Conservation (phyloP, 805 yeast species). For the Starmera pachycereana region DNA sequence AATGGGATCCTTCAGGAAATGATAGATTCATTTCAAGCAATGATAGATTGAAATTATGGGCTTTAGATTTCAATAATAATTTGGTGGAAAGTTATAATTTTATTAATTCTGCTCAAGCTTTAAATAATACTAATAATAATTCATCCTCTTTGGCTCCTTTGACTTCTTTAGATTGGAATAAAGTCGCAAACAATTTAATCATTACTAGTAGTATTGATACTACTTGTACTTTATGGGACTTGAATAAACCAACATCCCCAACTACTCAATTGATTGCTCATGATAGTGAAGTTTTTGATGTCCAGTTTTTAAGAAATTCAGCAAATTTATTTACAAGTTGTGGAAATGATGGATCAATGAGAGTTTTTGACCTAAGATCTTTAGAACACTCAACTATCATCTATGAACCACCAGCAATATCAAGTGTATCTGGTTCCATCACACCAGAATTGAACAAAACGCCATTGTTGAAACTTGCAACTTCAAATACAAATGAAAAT, state of each 20-base stretch:
- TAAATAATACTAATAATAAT: constrained; percentile 29
- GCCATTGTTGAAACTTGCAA: constrained; percentile 66
- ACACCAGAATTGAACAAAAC: constrained; percentile 21
- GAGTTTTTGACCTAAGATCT: constrained; percentile 83
- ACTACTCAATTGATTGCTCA: constrained; percentile 94
- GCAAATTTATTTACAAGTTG: constrained; percentile 81
- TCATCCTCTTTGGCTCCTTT: constrained; percentile 59
- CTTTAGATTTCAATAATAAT: constrained; percentile 26
- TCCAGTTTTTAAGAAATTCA: constrained; percentile 65
- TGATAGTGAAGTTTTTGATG: constrained; percentile 92
- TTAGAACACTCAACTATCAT: constrained; percentile 92
- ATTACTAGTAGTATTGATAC: constrained; percentile 90
- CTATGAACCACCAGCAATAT: constrained; percentile 57
- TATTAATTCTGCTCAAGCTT: constrained; percentile 29
- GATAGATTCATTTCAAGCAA: constrained; percentile 57
- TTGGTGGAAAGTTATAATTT: constrained; percentile 31
- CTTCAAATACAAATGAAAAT: constrained; percentile 74
- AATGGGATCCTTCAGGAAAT: constrained; percentile 50
- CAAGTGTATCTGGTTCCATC: constrained; percentile 1
- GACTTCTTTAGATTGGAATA: constrained; percentile 92
- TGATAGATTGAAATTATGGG: constrained; percentile 62
- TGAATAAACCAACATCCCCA: constrained; percentile 51
- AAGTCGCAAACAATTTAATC: constrained; percentile 52
- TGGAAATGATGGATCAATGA: constrained; percentile 90
- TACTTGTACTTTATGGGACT: constrained; percentile 95